Percentiles rank a stretch among this genome's conserved stretches.
Evolutionary conservation across 2,329 filamentous ascomycete genomes (phyloP).

Genomic region (Aspergillus pseudonomiae): DNA sequence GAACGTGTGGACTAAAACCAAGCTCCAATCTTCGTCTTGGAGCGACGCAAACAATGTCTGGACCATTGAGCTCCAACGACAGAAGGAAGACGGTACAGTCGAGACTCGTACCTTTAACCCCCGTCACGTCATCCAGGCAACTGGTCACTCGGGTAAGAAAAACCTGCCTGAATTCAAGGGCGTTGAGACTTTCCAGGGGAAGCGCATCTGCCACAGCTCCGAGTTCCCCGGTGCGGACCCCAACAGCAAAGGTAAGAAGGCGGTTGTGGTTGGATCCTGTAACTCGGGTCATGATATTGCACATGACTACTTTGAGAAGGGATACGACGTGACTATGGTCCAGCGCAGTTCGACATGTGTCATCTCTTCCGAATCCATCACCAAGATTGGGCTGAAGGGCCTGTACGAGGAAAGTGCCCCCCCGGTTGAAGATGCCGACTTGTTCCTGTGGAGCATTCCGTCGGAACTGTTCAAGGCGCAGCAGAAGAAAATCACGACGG

Average conservation of each 20-base stretch:
- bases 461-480: conserved; percentile 62
- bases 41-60: conserved; percentile 55
- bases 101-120: conserved; percentile 62
- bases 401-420: conserved; percentile 56
- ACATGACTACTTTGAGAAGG: conserved; percentile 68
- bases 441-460: conserved; percentile 62
- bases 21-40: conserved; percentile 53
- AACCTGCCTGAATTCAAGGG: conserved; percentile 53
- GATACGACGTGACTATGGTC: conserved; percentile 69
- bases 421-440: conserved; percentile 67
- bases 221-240: conserved; percentile 59
- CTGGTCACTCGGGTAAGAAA: conserved; percentile 69
- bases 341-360: conserved; percentile 70
- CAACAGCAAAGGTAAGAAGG: conserved; percentile 58
- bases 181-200: conserved; percentile 60
- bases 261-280: conserved; percentile 68
- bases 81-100: conserved; percentile 37
- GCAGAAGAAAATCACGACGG: conserved; percentile 51
- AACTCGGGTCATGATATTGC: conserved; percentile 72
- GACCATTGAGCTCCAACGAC: conserved; percentile 57
- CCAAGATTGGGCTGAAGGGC: conserved; percentile 57
- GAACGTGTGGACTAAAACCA: conserved; percentile 65
- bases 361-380: conserved; percentile 58
- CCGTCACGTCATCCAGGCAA: conserved; percentile 67
- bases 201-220: conserved; percentile 63